phyloP scores from a whole-genome alignment of 805 yeast species.

The Cyberlindnera xylosilytica region DNA sequence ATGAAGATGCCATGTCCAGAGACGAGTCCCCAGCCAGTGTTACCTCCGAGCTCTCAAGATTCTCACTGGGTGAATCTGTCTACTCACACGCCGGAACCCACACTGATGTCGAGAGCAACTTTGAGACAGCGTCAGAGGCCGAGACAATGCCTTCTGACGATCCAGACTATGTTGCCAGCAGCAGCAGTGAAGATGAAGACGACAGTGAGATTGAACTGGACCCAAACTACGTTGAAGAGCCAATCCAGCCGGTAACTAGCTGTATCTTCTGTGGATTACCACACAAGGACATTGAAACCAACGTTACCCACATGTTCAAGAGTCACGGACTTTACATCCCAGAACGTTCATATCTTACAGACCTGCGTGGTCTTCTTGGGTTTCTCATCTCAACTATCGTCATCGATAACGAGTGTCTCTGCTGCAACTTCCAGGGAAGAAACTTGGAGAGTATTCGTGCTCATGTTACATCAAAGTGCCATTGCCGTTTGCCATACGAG shows the following conservation, averaged over 20 bases:
- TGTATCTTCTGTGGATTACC: constrained; percentile 59
- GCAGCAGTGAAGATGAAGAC: constrained; percentile 27
- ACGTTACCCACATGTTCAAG: constrained; percentile 72
- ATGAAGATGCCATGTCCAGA: constrained; percentile 22
- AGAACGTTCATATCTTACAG: constrained; percentile 65
- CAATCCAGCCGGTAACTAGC: constrained; percentile 40
- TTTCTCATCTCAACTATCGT: constrained; percentile 81
- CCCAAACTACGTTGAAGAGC: constrained; percentile 26
- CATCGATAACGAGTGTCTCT: constrained; percentile 77
- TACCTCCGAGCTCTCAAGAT: constrained; percentile 50
- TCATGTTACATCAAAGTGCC: constrained; percentile 83
- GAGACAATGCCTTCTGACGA: constrained; percentile 35
- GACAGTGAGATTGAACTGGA: constrained; percentile 17
- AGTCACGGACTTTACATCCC: constrained; percentile 87
- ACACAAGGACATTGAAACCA: constrained; percentile 51
- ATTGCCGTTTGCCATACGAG: constrained; percentile 88
- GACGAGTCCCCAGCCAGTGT: constrained; percentile 50
- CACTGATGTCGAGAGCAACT: constrained; percentile 32
- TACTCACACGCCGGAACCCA: constrained; percentile 33
- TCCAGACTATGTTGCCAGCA: constrained; percentile 28
- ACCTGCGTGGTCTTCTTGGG: constrained; percentile 66
- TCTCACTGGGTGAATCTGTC: constrained; percentile 49
- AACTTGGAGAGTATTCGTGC: constrained; percentile 83
- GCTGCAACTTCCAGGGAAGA: constrained; percentile 82
- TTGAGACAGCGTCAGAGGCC: constrained; percentile 50